Percentiles rank a stretch among this genome's conserved stretches.
phyloP scores from a whole-genome alignment of 179 eudicot genomes.

The Nepenthes alata region DNA sequence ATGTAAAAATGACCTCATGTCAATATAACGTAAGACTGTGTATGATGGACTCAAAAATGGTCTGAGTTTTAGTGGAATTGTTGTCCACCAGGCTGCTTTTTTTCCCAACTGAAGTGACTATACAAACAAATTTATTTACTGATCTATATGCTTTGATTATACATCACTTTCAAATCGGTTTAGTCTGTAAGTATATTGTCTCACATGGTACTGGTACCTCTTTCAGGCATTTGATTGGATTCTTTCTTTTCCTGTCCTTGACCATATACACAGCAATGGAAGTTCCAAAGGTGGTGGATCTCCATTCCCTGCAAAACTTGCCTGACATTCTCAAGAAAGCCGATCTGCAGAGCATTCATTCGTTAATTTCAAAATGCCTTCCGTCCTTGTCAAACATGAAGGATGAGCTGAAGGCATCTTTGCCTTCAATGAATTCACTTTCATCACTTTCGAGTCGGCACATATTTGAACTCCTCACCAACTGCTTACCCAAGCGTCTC shows the following conservation, averaged over 20 bases:
- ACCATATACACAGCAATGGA: conserved; percentile 41
- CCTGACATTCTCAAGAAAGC: conserved; percentile 25
- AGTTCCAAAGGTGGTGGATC: conserved; percentile 26
- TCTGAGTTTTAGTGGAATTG: too few relatives aligned
- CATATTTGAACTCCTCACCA: conserved; percentile 23
- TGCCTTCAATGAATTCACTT: conserved; percentile 14
- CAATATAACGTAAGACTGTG: too few relatives aligned
- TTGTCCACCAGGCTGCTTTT: too few relatives aligned
- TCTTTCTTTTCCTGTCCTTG: conserved; percentile 33
- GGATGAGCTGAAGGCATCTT: conserved; percentile 22
- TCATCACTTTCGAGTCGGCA: conserved; percentile 29
- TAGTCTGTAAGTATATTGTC: too few relatives aligned
- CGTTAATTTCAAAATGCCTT: conserved; percentile 20
- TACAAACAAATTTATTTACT: too few relatives aligned
- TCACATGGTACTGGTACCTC: too few relatives aligned
- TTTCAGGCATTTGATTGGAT: conserved; percentile 55
- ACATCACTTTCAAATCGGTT: too few relatives aligned
- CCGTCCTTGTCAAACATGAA: conserved; percentile 22
- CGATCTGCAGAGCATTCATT: conserved; percentile 21
- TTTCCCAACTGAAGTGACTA: too few relatives aligned
- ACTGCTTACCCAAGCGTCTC: conserved; percentile 25
- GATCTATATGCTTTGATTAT: too few relatives aligned
- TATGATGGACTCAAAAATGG: too few relatives aligned
- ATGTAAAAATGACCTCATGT: too few relatives aligned
- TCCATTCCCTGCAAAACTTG: conserved; percentile 18